Percentiles rank a stretch among this genome's conserved stretches.
phyloP scores from a whole-genome alignment of 2,329 filamentous ascomycete genomes.

The Beauveria medogensis region DNA sequence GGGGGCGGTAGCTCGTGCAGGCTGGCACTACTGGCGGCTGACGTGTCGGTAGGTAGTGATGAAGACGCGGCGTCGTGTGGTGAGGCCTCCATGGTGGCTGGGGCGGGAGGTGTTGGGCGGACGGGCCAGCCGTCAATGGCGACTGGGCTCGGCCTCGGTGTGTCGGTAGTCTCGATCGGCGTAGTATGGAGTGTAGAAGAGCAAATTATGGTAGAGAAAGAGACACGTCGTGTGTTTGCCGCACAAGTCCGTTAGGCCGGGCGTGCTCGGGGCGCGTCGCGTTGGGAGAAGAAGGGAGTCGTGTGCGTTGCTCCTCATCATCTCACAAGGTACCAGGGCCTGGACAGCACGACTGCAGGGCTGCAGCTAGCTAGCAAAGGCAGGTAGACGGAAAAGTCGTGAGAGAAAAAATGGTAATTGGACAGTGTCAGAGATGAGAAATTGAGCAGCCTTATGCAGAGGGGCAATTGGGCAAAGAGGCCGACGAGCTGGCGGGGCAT shows the following conservation, averaged over 20 bases:
- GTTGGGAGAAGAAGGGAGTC: background rate
- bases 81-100: background rate
- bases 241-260: background rate
- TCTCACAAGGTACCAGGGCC: background rate
- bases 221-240: background rate
- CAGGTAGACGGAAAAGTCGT: background rate
- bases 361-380: background rate
- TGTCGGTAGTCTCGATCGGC: background rate
- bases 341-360: background rate
- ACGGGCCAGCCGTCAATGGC: background rate
- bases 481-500: conserved; percentile 6
- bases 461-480: conserved; percentile 2
- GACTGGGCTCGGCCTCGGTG: background rate
- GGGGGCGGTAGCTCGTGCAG: conserved; percentile 29
- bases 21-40: background rate
- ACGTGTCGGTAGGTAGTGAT: background rate
- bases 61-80: background rate
- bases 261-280: conserved; percentile 4
- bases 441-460: background rate
- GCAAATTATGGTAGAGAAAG: background rate
- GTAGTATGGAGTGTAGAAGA: background rate
- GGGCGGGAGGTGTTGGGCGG: background rate
- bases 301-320: conserved; percentile 2
- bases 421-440: background rate
- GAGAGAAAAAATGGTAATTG: background rate